Conservation (phyloP, 345 rosid genomes). For the Ailanthus altissimus region DNA sequence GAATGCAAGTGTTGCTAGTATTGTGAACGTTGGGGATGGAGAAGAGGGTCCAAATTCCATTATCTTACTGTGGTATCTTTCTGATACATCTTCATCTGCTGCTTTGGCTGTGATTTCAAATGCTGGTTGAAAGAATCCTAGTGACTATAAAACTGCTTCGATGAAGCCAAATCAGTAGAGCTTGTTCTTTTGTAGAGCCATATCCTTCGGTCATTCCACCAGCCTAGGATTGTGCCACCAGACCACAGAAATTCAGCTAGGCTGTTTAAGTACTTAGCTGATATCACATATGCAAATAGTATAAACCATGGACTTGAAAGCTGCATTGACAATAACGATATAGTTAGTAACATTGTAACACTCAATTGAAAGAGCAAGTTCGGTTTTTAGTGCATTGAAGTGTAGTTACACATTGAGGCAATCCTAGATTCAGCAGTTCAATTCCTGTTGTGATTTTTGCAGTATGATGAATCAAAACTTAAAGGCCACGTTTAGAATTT, state of each 20-base stretch:
- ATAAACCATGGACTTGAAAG: constrained; percentile 57
- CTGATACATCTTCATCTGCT: constrained; percentile 50
- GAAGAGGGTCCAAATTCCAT: constrained; percentile 74
- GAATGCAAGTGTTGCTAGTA: constrained; percentile 63
- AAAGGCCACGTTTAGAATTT: background rate
- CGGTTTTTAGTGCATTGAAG: too few relatives aligned
- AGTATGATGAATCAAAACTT: background rate
- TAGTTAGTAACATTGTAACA: too few relatives aligned
- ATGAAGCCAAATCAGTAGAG: constrained; percentile 63
- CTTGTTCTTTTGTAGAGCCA: constrained; percentile 79
- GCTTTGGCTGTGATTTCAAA: constrained; percentile 73
- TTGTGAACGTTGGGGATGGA: constrained; percentile 56
- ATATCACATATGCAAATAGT: constrained; percentile 54
- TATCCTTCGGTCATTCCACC: constrained; percentile 78
- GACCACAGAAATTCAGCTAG: constrained; percentile 52
- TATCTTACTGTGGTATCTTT: constrained; percentile 52
- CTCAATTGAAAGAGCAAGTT: too few relatives aligned
- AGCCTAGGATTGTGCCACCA: constrained; percentile 63
- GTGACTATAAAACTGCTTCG: constrained; percentile 40
- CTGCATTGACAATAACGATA: constrained; percentile 30
- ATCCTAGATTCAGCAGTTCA: background rate
- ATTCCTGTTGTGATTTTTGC: background rate
- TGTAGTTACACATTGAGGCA: background rate
- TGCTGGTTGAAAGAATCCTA: constrained; percentile 48
- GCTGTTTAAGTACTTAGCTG: constrained; percentile 35